Percentiles rank a stretch among this genome's conserved stretches.
phyloP scores from a whole-genome alignment of 495 filamentous ascomycete species.

The Aeminium ludgeri region DNA sequence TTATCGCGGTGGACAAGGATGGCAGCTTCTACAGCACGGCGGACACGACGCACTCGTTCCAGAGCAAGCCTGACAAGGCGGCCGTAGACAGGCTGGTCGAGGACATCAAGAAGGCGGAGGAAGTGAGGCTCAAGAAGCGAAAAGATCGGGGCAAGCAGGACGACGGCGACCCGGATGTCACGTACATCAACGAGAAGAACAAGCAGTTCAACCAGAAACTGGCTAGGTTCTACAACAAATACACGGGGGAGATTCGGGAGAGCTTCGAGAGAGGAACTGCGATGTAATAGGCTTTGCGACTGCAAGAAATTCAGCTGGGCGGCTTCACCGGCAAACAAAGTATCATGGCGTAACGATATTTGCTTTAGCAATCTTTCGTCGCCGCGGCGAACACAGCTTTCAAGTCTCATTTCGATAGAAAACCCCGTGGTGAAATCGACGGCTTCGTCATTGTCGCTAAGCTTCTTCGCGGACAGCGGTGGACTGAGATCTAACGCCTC shows the following conservation, averaged over 20 bases:
- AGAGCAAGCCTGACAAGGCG: slow-evolving; percentile 75
- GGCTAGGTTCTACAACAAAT: slow-evolving; percentile 92
- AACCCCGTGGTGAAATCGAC: too few relatives aligned
- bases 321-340: too few relatives aligned
- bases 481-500: too few relatives aligned
- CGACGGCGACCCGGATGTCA: slow-evolving; percentile 61
- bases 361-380: too few relatives aligned
- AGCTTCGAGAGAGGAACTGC: slow-evolving; percentile 94
- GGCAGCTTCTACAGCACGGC: slow-evolving; percentile 80
- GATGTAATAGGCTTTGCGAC: slow-evolving; percentile 30
- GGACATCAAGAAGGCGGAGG: slow-evolving; percentile 79
- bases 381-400: too few relatives aligned
- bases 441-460: too few relatives aligned
- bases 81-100: slow-evolving; percentile 79
- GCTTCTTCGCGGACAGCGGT: too few relatives aligned
- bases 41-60: slow-evolving; percentile 60
- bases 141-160: slow-evolving; percentile 53
- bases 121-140: slow-evolving; percentile 65
- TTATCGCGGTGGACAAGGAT: slow-evolving; percentile 81
- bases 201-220: slow-evolving; percentile 98
- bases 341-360: too few relatives aligned
- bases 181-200: slow-evolving; percentile 99
- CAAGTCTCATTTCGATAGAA: too few relatives aligned
- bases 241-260: slow-evolving; percentile 91
- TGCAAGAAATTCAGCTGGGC: too few relatives aligned